A percentile compares a stretch with the other conserved stretches of the same genome.
phyloP scores from a whole-genome alignment of 352 stramenopile genomes.

The Pythium brachiatum region DNA sequence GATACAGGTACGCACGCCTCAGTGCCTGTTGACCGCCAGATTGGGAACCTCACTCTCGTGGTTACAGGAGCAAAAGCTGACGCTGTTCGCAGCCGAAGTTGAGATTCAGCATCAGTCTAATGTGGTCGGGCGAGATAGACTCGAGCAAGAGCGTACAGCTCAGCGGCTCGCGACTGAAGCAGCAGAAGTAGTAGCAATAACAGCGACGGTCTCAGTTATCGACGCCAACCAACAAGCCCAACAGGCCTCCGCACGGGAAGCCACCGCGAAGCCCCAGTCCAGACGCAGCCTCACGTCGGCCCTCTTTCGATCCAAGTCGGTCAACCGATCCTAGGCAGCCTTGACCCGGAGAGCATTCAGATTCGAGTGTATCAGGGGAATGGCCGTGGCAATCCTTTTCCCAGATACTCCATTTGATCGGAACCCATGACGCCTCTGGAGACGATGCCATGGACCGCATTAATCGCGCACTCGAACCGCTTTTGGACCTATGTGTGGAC shows the following conservation, averaged over 20 bases:
- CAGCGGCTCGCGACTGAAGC: neutral
- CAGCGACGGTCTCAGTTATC: neutral
- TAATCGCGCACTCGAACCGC: no score
- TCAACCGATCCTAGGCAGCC: neutral
- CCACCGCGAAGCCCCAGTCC: neutral
- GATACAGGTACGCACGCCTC: conserved; percentile 6
- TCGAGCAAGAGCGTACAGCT: conserved; percentile 9
- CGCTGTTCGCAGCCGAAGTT: conserved; percentile 30
- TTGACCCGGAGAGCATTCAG: no score
- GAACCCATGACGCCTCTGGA: no score
- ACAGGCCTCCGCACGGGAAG: neutral
- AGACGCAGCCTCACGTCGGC: conserved; percentile 1
- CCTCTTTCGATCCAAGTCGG: conserved; percentile 9
- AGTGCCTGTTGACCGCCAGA: no score
- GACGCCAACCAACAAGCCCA: neutral
- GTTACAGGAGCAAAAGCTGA: conserved; percentile 24
- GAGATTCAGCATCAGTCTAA: conserved; percentile 32
- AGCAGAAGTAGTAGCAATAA: neutral
- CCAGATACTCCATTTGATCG: no score
- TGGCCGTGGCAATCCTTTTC: no score
- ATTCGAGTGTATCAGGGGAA: no score
- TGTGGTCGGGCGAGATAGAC: conserved; percentile 1
- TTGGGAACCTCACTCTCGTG: neutral
- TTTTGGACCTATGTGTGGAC: no score
- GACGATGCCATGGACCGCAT: no score